Conservation (phyloP, 1,284 basidiomycete species). For the Fomes fomentarius region DNA sequence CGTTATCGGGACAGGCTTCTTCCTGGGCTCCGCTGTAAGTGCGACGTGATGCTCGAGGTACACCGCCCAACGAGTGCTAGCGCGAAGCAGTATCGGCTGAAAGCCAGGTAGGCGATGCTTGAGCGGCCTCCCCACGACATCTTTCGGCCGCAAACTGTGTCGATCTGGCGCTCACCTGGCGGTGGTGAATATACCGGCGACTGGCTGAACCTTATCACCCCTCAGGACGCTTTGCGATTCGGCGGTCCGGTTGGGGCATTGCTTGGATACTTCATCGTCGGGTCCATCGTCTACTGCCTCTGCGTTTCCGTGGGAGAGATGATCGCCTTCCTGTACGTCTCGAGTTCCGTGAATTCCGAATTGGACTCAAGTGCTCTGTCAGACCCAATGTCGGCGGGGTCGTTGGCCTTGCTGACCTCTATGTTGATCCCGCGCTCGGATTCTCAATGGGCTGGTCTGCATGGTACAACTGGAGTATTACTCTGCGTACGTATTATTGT, state of each 20-base stretch:
- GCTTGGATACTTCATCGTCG: slow-evolving; percentile 63
- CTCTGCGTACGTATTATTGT: slow-evolving; percentile 31
- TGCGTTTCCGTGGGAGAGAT: slow-evolving; percentile 37
- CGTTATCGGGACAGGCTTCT: slow-evolving; percentile 54
- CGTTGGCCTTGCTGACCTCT: slow-evolving; percentile 67
- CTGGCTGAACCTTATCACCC: no score
- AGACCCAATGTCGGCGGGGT: slow-evolving; percentile 83
- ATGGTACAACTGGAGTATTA: slow-evolving; percentile 38
- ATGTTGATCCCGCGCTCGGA: slow-evolving; percentile 33
- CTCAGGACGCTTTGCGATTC: slow-evolving; percentile 50
- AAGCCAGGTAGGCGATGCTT: no score
- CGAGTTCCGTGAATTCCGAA: neutral
- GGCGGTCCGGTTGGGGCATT: slow-evolving; percentile 67
- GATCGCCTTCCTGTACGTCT: slow-evolving; percentile 34
- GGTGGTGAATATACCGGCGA: slow-evolving; percentile 41
- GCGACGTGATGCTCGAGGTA: no score
- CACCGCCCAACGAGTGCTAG: no score
- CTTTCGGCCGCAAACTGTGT: neutral
- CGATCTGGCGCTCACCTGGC: neutral
- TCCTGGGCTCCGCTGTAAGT: slow-evolving; percentile 40
- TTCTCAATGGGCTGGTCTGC: slow-evolving; percentile 37
- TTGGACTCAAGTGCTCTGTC: slow-evolving; percentile 30
- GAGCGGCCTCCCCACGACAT: no score
- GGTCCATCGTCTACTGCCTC: slow-evolving; percentile 45
- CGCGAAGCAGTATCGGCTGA: no score